Conservation (phyloP, 2,329 filamentous ascomycete species). For the Trichoderma sp. region DNA sequence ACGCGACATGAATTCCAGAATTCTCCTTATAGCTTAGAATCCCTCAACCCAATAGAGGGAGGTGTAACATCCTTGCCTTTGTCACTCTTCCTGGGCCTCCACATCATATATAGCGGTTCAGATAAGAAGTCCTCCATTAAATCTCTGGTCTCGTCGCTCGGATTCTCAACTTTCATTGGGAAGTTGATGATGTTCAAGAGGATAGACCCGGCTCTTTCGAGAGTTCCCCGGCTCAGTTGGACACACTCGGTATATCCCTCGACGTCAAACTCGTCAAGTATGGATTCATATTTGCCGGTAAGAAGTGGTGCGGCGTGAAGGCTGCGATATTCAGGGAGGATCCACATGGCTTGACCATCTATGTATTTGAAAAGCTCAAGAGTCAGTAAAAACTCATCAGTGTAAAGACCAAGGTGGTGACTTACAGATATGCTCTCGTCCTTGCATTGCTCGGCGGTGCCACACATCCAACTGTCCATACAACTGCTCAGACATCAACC, state of each 20-base stretch:
- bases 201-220: neutral
- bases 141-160: neutral
- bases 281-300: neutral
- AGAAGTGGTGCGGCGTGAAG: neutral
- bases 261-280: neutral
- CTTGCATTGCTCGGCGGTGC: neutral
- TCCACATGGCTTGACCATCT: neutral
- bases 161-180: neutral
- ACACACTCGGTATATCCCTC: neutral
- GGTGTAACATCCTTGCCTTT: neutral
- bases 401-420: neutral
- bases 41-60: neutral
- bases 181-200: neutral
- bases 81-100: neutral
- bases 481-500: neutral
- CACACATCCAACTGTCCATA: neutral
- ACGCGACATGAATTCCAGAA: no score
- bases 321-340: neutral
- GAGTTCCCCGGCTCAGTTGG: neutral
- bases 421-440: neutral
- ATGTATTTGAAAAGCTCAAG: neutral
- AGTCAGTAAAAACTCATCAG: neutral
- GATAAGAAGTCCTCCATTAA: neutral
- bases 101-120: neutral
- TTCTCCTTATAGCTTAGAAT: neutral